A percentile compares a stretch with the other conserved stretches of the same genome.
phyloP scores from a whole-genome alignment of 108 stramenopile species.

The Pseudonitzschia delicatissima region DNA sequence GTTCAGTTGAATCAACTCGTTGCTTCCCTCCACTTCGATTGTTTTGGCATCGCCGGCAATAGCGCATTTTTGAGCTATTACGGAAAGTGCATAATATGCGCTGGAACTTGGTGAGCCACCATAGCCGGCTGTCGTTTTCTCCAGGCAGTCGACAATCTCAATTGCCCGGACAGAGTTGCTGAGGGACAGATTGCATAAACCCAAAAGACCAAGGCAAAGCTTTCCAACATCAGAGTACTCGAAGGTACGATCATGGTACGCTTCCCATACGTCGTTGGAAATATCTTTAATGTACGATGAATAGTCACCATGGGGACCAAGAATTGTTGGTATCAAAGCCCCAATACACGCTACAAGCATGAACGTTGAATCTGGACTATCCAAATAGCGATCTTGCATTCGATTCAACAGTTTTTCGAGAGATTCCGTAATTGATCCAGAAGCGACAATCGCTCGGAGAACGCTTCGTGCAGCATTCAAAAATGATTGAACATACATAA shows the following conservation, averaged over 20 bases:
- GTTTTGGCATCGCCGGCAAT: not conserved
- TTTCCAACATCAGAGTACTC: slow-evolving; percentile 29
- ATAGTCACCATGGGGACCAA: slow-evolving; percentile 30
- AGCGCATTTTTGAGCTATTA: slow-evolving; percentile 46
- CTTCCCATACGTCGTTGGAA: slow-evolving; percentile 25
- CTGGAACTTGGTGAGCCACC: slow-evolving; percentile 44
- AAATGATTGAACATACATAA: slow-evolving; percentile 44
- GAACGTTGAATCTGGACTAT: slow-evolving; percentile 32
- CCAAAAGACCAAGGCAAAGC: slow-evolving; percentile 37
- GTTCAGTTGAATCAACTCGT: slow-evolving; percentile 4
- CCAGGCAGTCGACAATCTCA: slow-evolving; percentile 41
- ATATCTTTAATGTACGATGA: slow-evolving; percentile 32
- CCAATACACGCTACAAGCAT: slow-evolving; percentile 27
- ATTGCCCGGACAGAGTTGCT: slow-evolving; percentile 25
- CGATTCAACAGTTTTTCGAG: slow-evolving; percentile 28
- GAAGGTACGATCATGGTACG: slow-evolving; percentile 27
- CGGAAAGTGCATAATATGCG: slow-evolving; percentile 53
- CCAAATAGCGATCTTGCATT: slow-evolving; percentile 34
- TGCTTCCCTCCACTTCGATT: not conserved
- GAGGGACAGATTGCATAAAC: slow-evolving; percentile 20
- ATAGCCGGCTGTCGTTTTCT: slow-evolving; percentile 40
- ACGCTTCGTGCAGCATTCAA: slow-evolving; percentile 32
- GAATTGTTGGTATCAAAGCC: slow-evolving; percentile 34
- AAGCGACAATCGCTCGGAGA: slow-evolving; percentile 12
- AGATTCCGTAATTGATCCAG: slow-evolving; percentile 13